These are phyloP conservation scores for Plenodomus lindquistii DNA, from an alignment of 2,329 filamentous ascomycete species.

Conservation along the genomic window DNA sequence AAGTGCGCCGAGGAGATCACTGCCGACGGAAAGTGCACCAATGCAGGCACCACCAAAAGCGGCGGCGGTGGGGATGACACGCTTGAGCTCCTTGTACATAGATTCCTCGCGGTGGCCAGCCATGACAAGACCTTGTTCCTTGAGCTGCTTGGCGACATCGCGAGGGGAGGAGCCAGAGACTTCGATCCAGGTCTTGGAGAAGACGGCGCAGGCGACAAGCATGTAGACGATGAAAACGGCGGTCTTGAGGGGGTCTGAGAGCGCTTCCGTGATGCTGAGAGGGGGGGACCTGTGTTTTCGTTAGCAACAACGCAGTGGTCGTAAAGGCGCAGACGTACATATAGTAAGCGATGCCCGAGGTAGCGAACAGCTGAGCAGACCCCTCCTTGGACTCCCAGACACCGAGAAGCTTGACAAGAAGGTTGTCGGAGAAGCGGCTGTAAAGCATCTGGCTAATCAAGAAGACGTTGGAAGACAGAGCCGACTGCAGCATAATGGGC, in stretches of 20 bases:
- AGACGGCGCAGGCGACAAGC: conserved; percentile 94
- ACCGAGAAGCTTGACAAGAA: conserved; percentile 94
- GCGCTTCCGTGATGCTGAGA: conserved; percentile 94
- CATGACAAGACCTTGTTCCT: conserved; percentile 99
- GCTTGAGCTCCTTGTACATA: conserved; percentile 99
- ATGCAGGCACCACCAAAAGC: conserved; percentile 99
- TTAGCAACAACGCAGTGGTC: conserved; percentile 15
- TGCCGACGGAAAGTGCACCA: conserved; percentile 92
- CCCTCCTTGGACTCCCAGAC: conserved; percentile 98
- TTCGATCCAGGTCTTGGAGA: conserved; percentile 99
- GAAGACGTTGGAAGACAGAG: conserved; percentile 98
- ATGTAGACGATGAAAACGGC: conserved; percentile 96
- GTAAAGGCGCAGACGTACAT: conserved; percentile 58
- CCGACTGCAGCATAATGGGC: conserved; percentile 99
- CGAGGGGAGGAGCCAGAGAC: conserved; percentile 96
- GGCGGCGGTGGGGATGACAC: conserved; percentile 96
- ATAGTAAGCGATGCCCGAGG: conserved; percentile 96
- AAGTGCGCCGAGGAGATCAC: conserved; percentile 92
- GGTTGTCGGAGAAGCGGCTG: conserved; percentile 98
- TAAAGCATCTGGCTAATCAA: conserved; percentile 99
- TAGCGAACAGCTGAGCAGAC: conserved; percentile 90
- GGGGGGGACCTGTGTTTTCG: conserved; percentile 73
- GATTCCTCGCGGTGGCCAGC: conserved; percentile 98
- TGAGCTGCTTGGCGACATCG: conserved; percentile 98
- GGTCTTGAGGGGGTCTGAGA: conserved; percentile 96